Conservation (phyloP, 169 alveolate species). For the Eimeria maxima region DNA sequence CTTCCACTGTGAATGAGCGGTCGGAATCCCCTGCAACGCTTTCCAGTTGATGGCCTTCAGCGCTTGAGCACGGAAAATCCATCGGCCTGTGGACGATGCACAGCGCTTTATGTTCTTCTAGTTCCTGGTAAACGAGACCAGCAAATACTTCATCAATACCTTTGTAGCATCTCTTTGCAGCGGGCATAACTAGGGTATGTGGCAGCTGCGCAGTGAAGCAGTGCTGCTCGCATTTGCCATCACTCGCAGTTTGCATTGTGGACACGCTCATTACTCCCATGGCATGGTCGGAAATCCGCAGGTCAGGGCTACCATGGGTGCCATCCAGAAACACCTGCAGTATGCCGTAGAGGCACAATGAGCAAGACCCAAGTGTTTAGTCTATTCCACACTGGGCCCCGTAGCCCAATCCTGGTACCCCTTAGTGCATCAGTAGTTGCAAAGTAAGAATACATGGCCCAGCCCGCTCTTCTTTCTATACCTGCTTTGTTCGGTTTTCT, state of each 20-base stretch:
- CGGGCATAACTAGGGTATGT: constrained; percentile 14
- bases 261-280: constrained; percentile 6
- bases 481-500: constrained; percentile 80
- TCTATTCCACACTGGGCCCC: not conserved
- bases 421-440: too few species aligned
- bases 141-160: constrained; percentile 75
- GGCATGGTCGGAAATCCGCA: constrained; percentile 55
- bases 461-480: not conserved
- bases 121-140: constrained; percentile 59
- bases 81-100: constrained; percentile 54
- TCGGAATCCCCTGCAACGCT: not conserved
- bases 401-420: too few species aligned
- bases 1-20: not conserved
- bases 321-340: constrained; percentile 81
- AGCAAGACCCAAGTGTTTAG: not conserved
- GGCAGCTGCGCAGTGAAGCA: not conserved
- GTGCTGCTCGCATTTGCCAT: not conserved
- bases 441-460: too few species aligned
- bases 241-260: not conserved
- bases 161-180: constrained; percentile 28
- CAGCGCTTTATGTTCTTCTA: constrained; percentile 58
- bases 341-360: not conserved
- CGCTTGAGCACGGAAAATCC: not conserved
- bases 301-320: constrained; percentile 65
- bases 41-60: not conserved